Base-by-base conservation (phyloP, 1,284 basidiomycete species). In the Ustilago shanxiensis region DNA sequence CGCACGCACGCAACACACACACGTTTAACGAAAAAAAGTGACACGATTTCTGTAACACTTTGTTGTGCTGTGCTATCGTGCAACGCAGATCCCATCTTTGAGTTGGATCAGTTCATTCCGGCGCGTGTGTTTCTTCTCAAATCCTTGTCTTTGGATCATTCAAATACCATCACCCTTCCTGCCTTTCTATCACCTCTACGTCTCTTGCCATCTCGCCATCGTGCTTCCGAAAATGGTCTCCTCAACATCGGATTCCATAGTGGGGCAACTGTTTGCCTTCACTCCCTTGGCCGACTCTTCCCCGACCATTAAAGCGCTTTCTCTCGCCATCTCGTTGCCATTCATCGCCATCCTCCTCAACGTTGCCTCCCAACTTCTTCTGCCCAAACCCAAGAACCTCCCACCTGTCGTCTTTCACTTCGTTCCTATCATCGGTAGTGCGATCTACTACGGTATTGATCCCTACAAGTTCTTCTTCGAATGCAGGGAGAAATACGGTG, bases 341-440 rank as follows among this genome's bases (percentile, higher is more conserved):
- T 3, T 79, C 1, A 5, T 81, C 44, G 66, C 79, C 3, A 88
- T 92, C 45, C 84, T 88, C 3, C 77, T 92, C 59, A 92, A 93
- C 79, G 88, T 92, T 49, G 85, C 90, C 13, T 86, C 88, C 31
- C 82, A 77, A 52, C 58, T 84, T 11, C 60, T 79, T 2, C 60
- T 86, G 45, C 79, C 86, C 5, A 55, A 67, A 18, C 64, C 70
- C 53, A 71, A 61, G 28, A 70, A 72, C 18, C 78, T 89, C 29
- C 93, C 93, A 5, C 93, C 93, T 0, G 87, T 92, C 52, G 93
- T 94, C 16, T 94, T 93, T 87, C 91, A 93, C 86, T 89, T 89
- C 82, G 88, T 94, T 67, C 93, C 93, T 20, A 89, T 91, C 86
- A 88, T 94, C 73, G 93, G 93, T 13, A 92, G 91, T 29, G 91